phyloP scores from a whole-genome alignment of 495 filamentous ascomycete species.

The Massariosphaeria phaeospora region DNA sequence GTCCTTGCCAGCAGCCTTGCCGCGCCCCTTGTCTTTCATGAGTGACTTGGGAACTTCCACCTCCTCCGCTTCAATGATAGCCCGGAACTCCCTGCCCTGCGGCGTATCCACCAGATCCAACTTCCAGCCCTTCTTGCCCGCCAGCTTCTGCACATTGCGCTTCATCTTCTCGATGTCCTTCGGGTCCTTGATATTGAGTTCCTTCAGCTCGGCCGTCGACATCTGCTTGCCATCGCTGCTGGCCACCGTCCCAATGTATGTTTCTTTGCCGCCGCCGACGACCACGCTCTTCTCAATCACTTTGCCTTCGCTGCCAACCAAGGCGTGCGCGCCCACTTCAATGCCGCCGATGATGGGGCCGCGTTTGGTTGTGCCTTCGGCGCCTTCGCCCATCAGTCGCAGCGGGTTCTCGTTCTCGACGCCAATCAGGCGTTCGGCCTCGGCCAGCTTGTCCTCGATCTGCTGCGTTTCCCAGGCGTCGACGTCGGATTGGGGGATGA shows the following conservation, averaged over 20 bases:
- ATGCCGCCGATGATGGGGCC: slow-evolving; percentile 54
- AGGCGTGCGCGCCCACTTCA: slow-evolving; percentile 53
- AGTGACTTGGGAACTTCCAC: slow-evolving; percentile 43
- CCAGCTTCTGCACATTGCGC: slow-evolving; percentile 51
- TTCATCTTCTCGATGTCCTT: slow-evolving; percentile 61
- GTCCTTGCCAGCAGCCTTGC: slow-evolving; percentile 15
- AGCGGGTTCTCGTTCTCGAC: slow-evolving; percentile 21
- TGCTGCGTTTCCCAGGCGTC: slow-evolving; percentile 53
- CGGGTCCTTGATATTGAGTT: slow-evolving; percentile 60
- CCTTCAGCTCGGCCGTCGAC: slow-evolving; percentile 59
- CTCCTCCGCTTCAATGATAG: slow-evolving; percentile 52
- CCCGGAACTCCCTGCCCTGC: slow-evolving; percentile 45
- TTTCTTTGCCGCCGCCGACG: slow-evolving; percentile 51
- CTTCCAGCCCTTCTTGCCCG: slow-evolving; percentile 53
- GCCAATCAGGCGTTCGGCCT: slow-evolving; percentile 25
- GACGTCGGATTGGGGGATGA: slow-evolving; percentile 58
- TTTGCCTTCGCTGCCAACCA: slow-evolving; percentile 54
- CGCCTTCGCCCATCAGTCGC: slow-evolving; percentile 10
- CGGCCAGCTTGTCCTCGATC: slow-evolving; percentile 8
- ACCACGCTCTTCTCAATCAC: slow-evolving; percentile 54
- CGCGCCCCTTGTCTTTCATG: slow-evolving; percentile 40
- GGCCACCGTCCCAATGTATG: slow-evolving; percentile 44
- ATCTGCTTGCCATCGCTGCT: slow-evolving; percentile 46
- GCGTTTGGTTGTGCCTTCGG: slow-evolving; percentile 20
- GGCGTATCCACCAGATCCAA: slow-evolving; percentile 56